Percentiles rank a stretch among this genome's conserved stretches.
phyloP scores from a whole-genome alignment of 208 protist genomes.

The Strigomonas culicis region DNA sequence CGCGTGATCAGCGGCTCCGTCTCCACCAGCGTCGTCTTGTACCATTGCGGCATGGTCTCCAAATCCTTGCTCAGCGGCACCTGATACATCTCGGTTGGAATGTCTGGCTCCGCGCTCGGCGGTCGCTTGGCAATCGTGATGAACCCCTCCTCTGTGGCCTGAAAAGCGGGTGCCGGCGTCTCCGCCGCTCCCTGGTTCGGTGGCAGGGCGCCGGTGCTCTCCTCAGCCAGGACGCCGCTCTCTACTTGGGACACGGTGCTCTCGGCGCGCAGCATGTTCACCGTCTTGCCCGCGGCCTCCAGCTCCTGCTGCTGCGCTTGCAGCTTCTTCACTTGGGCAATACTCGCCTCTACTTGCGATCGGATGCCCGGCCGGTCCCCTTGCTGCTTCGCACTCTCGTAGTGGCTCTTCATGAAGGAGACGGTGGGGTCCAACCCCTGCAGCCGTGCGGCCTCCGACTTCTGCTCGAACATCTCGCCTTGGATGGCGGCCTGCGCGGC shows the following conservation, averaged over 20 bases:
- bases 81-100: slow-evolving; percentile 70
- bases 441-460: slow-evolving; percentile 49
- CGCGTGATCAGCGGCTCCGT: slow-evolving; percentile 72
- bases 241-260: slow-evolving; percentile 25
- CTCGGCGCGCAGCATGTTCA: slow-evolving; percentile 11
- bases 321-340: slow-evolving; percentile 52
- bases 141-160: slow-evolving; percentile 33
- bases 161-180: background rate
- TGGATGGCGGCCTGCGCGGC: slow-evolving; percentile 69
- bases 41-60: slow-evolving; percentile 76
- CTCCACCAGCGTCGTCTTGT: slow-evolving; percentile 69
- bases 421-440: slow-evolving; percentile 52
- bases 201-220: too few relatives aligned
- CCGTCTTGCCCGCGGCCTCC: slow-evolving; percentile 10
- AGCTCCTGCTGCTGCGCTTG: slow-evolving; percentile 29
- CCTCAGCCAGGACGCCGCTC: background rate
- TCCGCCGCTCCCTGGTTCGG: background rate
- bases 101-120: slow-evolving; percentile 49
- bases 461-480: slow-evolving; percentile 79
- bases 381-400: slow-evolving; percentile 56
- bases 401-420: slow-evolving; percentile 56
- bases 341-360: slow-evolving; percentile 65
- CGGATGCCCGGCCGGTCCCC: slow-evolving; percentile 58
- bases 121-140: slow-evolving; percentile 62
- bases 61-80: slow-evolving; percentile 53